These are phyloP conservation scores for Rhizopogon vesiculosus DNA, from an alignment of 768 basidiomycete genomes.

Conservation along the genomic window DNA sequence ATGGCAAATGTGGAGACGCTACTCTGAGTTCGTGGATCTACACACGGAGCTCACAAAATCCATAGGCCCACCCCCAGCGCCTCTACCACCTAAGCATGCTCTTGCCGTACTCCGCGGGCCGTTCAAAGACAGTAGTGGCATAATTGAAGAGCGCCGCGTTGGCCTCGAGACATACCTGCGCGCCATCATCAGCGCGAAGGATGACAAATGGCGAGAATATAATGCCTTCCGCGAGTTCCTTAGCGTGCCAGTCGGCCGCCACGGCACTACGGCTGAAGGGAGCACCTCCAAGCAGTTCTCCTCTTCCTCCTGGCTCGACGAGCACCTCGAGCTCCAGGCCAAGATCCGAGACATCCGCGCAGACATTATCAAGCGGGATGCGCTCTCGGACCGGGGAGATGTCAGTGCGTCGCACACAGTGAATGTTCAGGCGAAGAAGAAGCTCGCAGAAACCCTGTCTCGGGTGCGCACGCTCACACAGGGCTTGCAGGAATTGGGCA, in stretches of 20 bases:
- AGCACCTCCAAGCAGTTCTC: constrained; percentile 51
- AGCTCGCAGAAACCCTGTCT: constrained; percentile 71
- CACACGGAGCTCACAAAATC: constrained; percentile 76
- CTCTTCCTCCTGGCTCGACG: constrained; percentile 82
- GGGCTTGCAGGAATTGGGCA: constrained; percentile 60
- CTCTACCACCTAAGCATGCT: constrained; percentile 83
- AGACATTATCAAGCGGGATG: constrained; percentile 83
- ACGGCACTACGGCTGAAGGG: constrained; percentile 27
- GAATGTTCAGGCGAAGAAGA: constrained; percentile 82
- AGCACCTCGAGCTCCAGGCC: constrained; percentile 74
- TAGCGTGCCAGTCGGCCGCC: constrained; percentile 68
- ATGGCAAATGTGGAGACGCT: constrained; percentile 93
- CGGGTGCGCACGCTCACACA: constrained; percentile 69
- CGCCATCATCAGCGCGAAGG: constrained; percentile 76
- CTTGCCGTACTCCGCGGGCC: constrained; percentile 61
- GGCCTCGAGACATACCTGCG: constrained; percentile 85
- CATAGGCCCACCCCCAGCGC: constrained; percentile 72
- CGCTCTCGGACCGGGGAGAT: constrained; percentile 73
- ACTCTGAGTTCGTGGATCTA: constrained; percentile 91
- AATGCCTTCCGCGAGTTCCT: constrained; percentile 85
- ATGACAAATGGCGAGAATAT: constrained; percentile 77
- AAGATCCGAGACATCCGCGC: constrained; percentile 80
- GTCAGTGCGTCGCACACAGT: constrained; percentile 68
- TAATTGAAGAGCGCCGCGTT: constrained; percentile 71
- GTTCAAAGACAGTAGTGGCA: constrained; percentile 44